phyloP scores from a whole-genome alignment of 257 asterid genomes.

The Oldenlandia corymbosa region DNA sequence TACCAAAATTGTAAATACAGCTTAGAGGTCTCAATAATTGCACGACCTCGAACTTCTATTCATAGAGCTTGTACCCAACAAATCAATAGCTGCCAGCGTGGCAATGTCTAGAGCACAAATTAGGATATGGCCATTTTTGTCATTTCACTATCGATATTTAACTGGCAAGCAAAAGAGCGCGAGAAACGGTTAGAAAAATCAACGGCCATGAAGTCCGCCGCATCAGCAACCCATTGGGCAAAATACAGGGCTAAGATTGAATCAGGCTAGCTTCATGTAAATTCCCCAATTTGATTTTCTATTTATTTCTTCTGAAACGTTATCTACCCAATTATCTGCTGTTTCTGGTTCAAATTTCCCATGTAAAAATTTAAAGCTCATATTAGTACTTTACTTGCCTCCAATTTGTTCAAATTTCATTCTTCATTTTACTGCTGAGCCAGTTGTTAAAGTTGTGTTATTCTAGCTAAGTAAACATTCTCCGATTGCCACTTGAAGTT shows the following conservation, averaged over 20 bases:
- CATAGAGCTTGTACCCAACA: not conserved
- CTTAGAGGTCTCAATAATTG: not conserved
- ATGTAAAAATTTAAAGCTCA: not conserved
- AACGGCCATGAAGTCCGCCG: not conserved
- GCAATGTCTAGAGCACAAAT: not conserved
- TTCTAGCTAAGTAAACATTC: not conserved
- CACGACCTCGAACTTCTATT: not conserved
- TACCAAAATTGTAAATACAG: not conserved
- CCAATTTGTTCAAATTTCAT: not conserved
- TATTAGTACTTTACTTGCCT: not conserved
- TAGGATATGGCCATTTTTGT: not conserved
- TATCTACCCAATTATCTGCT: slow-evolving; percentile 47
- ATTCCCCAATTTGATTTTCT: slow-evolving; percentile 19
- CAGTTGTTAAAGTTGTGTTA: not conserved
- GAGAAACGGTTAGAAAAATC: slow-evolving; percentile 23
- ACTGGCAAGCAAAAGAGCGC: slow-evolving; percentile 8
- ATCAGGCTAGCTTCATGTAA: slow-evolving; percentile 30
- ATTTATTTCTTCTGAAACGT: slow-evolving; percentile 44
- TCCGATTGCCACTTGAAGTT: not conserved
- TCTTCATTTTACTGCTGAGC: not conserved
- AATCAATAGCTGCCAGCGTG: not conserved
- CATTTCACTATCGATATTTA: not conserved
- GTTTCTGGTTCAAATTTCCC: slow-evolving; percentile 27
- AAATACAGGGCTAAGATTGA: slow-evolving; percentile 28
- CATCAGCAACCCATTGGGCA: not conserved